Base-by-base conservation (phyloP, 2,329 filamentous ascomycete species). In the Cordyceps fumosorosea region DNA sequence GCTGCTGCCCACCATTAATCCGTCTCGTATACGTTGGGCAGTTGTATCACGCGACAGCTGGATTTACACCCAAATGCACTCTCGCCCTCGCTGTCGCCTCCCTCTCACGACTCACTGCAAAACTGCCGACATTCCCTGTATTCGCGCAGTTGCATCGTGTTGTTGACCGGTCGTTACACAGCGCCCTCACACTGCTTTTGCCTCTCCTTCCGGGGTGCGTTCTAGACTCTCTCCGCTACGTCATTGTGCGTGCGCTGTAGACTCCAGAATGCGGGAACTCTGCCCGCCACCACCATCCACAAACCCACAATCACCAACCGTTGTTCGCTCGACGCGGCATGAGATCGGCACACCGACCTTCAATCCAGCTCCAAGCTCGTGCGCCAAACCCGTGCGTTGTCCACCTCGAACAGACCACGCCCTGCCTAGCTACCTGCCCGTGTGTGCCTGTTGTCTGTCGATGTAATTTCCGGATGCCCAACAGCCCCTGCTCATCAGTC, bases 321-420 rank as follows among this genome's bases (percentile, higher is more conserved):
- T 53, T 50, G 48, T 48, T 45, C 37, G 48, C 56, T 52, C 47
- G 11, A 37, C 40, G 40, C 40, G 37, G 48, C 37, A 53, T 29
- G 24, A 59, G 57, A 60, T 60, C 57, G 48, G 37, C 57, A 60
- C 57, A 60, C 47, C 57, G 57, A 48, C 44, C 57, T 53, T 52
- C 45, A 24, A 44, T n/a, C 40, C 40, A 44, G 40, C 24, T 34
- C 24, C 14, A 3, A 42, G 40, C 24, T 45, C 24, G 47, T 60
- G 56, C 55, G 24, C 55, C 29, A 57, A 37, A 24, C 40, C 37
- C 48, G 34, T 53, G 11, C 10, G 40, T n/a, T n/a, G 57, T 53
- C 57, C 1, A 50, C 56, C 45, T 58, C 47, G 32, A 58, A 42
- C 42, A 37, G 18, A n/a, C 47, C 55, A 50, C 37, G 14, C 44